Conservation (phyloP, 768 basidiomycete species). For the Peribolospora baueri region DNA sequence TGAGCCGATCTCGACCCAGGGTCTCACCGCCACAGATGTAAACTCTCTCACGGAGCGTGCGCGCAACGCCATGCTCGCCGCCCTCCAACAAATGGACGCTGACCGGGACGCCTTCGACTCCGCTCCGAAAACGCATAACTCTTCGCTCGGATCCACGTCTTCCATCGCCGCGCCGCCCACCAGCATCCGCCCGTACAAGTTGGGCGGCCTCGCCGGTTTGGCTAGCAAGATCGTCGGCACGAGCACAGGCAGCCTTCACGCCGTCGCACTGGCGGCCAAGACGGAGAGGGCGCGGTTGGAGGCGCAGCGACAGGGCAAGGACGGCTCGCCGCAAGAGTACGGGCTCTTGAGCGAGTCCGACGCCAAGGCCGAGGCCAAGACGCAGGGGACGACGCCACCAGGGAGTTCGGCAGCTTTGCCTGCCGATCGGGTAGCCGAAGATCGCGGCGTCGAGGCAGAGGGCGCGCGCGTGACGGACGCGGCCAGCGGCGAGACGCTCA, state of each 20-base stretch:
- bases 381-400: no score
- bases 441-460: not conserved
- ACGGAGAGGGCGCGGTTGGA: no score
- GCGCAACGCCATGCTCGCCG: slow-evolving; percentile 50
- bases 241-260: not conserved
- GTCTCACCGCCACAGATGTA: slow-evolving; percentile 46
- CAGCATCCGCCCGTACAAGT: not conserved
- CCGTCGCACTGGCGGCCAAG: no score
- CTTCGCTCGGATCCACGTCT: no score
- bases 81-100: slow-evolving; percentile 39
- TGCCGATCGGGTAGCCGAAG: no score
- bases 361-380: no score
- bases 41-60: slow-evolving; percentile 38
- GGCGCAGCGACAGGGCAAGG: no score
- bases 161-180: not conserved
- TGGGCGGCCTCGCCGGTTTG: not conserved
- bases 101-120: not conserved
- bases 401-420: no score
- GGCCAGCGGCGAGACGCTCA: not conserved
- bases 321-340: no score
- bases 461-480: not conserved
- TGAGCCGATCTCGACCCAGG: slow-evolving; percentile 58
- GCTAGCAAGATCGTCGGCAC: not conserved
- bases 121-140: not conserved
- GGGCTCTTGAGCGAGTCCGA: no score